phyloP scores from a whole-genome alignment of 495 filamentous ascomycete species.

The Neurospora sp. region DNA sequence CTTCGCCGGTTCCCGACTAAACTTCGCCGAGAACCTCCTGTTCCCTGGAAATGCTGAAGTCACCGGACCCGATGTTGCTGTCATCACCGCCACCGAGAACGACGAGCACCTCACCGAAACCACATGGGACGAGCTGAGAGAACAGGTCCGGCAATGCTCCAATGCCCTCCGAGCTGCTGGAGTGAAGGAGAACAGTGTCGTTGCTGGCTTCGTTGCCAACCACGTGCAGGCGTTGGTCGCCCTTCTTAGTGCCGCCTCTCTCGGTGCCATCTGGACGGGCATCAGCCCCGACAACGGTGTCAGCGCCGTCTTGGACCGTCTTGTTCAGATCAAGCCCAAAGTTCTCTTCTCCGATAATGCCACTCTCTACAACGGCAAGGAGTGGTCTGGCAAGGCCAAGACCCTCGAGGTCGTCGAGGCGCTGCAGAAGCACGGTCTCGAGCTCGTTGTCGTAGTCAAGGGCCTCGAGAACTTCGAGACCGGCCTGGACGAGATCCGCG shows the following conservation, averaged over 20 bases:
- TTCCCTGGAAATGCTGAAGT: constrained; percentile 48
- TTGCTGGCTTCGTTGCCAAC: constrained; percentile 76
- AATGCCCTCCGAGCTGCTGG: constrained; percentile 59
- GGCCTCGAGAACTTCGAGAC: constrained; percentile 43
- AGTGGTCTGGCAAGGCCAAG: constrained; percentile 63
- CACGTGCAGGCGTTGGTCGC: constrained; percentile 76
- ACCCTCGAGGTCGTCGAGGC: constrained; percentile 56
- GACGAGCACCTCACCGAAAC: constrained; percentile 50
- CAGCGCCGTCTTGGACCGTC: constrained; percentile 62
- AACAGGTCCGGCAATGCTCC: constrained; percentile 64
- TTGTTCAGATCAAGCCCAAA: constrained; percentile 71
- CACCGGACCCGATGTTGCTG: constrained; percentile 50
- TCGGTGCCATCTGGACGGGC: constrained; percentile 87
- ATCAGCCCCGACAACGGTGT: constrained; percentile 77
- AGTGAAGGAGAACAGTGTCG: constrained; percentile 60
- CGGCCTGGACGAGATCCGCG: constrained; percentile 36
- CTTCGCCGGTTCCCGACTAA: constrained; percentile 67
- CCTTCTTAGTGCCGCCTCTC: constrained; percentile 68
- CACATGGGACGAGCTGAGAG: constrained; percentile 73
- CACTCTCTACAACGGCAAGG: constrained; percentile 79
- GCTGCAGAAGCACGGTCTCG: constrained; percentile 48
- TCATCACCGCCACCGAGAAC: constrained; percentile 65
- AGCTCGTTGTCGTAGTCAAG: constrained; percentile 61
- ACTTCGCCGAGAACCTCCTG: constrained; percentile 89
- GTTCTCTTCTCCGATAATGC: constrained; percentile 80